Evolutionary conservation across 2,329 filamentous ascomycete species (phyloP).

Genomic region (Xylariaceae sp.): DNA sequence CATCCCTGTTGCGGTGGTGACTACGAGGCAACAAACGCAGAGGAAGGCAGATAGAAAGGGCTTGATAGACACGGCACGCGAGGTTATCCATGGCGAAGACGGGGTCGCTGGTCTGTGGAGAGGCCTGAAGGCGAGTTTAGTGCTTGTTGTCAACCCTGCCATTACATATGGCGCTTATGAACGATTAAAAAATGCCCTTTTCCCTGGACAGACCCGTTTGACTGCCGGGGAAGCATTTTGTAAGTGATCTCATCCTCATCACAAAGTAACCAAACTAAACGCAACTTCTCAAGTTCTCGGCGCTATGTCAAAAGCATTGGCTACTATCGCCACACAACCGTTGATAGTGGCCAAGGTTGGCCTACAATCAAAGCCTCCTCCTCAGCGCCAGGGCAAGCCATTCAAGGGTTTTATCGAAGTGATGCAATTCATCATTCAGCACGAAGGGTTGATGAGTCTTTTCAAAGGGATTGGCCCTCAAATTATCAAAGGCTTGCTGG

Average conservation of each 20-base stretch:
- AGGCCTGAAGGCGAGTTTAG: conserved; percentile 91
- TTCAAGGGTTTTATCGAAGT: conserved; percentile 95
- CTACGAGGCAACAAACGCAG: conserved; percentile 94
- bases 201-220: conserved; percentile 74
- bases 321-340: conserved; percentile 90
- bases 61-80: conserved; percentile 81
- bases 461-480: conserved; percentile 98
- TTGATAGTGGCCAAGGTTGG: conserved; percentile 98
- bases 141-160: conserved; percentile 92
- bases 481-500: conserved; percentile 86
- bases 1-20: conserved; percentile 93
- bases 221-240: conserved; percentile 87
- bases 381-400: conserved; percentile 80
- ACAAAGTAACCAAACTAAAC: conserved; percentile 16
- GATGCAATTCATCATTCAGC: conserved; percentile 88
- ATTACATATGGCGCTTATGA: conserved; percentile 99
- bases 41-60: conserved; percentile 82
- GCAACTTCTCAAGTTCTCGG: conserved; percentile 68
- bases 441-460: conserved; percentile 80
- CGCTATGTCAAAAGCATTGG: conserved; percentile 88
- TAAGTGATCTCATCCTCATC: conserved; percentile 52
- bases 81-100: conserved; percentile 89
- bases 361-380: conserved; percentile 88
- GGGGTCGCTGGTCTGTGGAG: conserved; percentile 90
- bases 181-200: conserved; percentile 76